Conservation (phyloP, 2,329 filamentous ascomycete species). For the Rhexocercosporidium sp. region DNA sequence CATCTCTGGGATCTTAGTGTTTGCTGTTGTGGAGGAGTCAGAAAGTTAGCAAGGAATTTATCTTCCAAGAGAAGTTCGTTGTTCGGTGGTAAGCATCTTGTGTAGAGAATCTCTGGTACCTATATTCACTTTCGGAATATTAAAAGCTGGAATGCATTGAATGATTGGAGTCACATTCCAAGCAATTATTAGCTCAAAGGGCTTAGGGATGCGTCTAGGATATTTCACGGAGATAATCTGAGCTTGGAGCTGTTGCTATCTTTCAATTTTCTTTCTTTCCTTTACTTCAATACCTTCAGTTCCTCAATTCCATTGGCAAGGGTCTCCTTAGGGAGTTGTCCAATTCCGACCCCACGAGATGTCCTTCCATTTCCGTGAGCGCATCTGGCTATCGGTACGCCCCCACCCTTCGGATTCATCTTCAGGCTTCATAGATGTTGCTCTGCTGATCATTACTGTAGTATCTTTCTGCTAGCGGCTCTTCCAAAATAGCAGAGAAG, state of each 20-base stretch:
- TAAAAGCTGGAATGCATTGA: too few relatives aligned
- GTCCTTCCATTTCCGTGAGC: not conserved
- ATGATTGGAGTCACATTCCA: too few relatives aligned
- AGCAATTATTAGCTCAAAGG: not conserved
- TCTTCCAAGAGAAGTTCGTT: too few relatives aligned
- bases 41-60: too few relatives aligned
- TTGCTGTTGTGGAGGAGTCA: too few relatives aligned
- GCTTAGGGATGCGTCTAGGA: not conserved
- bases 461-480: not conserved
- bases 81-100: too few relatives aligned
- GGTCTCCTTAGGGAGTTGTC: not conserved
- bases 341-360: not conserved
- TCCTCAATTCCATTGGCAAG: not conserved
- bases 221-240: not conserved
- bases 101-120: too few relatives aligned
- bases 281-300: not conserved
- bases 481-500: not conserved
- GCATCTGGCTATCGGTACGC: not conserved
- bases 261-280: not conserved
- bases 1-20: too few relatives aligned
- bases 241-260: not conserved
- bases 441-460: not conserved
- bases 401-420: not conserved
- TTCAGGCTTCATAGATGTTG: not conserved
- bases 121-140: too few relatives aligned